These are phyloP conservation scores for Geranomyces variabilis DNA, from an alignment of 192 early-diverging fungal genomes.

Conservation along the genomic window DNA sequence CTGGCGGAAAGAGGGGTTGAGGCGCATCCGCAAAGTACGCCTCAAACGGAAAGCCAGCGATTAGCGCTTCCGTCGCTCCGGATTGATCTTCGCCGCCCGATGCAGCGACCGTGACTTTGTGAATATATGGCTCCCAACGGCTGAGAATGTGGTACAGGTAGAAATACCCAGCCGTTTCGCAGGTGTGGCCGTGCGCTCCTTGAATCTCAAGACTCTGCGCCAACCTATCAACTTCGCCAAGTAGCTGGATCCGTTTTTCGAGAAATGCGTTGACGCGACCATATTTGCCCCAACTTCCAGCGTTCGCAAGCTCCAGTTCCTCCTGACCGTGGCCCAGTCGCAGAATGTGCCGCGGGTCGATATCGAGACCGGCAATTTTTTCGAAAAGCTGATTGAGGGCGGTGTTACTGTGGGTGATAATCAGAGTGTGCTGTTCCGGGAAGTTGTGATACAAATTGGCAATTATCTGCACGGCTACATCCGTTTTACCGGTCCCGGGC, in stretches of 20 bases:
- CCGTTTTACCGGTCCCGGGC: slow-evolving; percentile 98
- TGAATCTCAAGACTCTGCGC: slow-evolving; percentile 74
- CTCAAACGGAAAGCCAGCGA: slow-evolving; percentile 77
- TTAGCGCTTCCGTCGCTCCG: slow-evolving; percentile 41
- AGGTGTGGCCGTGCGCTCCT: slow-evolving; percentile 88
- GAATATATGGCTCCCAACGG: slow-evolving; percentile 74
- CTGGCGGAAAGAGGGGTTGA: slow-evolving; percentile 68
- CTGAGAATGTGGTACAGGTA: slow-evolving; percentile 75
- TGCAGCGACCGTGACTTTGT: slow-evolving; percentile 26
- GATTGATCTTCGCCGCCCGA: not conserved
- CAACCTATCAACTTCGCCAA: slow-evolving; percentile 76
- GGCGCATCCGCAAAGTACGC: slow-evolving; percentile 75
- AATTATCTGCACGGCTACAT: slow-evolving; percentile 96
- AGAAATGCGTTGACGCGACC: slow-evolving; percentile 94
- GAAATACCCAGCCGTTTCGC: slow-evolving; percentile 92
- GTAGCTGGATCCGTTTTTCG: slow-evolving; percentile 73
- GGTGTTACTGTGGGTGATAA: slow-evolving; percentile 96
- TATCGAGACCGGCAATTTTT: slow-evolving; percentile 89
- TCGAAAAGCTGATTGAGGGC: slow-evolving; percentile 99
- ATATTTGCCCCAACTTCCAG: slow-evolving; percentile 80
- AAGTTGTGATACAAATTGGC: slow-evolving; percentile 92
- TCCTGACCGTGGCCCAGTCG: slow-evolving; percentile 95
- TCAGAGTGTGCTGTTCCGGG: slow-evolving; percentile 85
- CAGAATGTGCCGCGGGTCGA: slow-evolving; percentile 91
- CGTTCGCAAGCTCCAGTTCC: slow-evolving; percentile 75